phyloP scores from a whole-genome alignment of 2,329 filamentous ascomycete genomes.

The Claviceps capensis region DNA sequence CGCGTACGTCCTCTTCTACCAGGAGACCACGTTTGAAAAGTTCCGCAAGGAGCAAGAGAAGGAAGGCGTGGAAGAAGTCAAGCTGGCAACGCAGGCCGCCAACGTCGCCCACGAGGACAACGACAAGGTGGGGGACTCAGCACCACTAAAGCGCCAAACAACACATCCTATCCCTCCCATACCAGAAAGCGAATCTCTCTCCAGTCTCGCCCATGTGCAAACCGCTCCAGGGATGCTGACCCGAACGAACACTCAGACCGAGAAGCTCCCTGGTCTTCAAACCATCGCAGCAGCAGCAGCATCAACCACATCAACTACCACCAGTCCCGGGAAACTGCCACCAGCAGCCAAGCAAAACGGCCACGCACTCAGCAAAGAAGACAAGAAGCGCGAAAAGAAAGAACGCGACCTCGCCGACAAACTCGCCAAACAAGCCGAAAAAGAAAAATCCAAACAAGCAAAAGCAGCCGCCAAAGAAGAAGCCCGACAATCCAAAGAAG shows the following conservation, averaged over 20 bases:
- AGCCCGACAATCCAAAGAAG: conserved; percentile 15
- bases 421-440: conserved; percentile 37
- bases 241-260: conserved; percentile 4
- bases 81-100: conserved; percentile 42
- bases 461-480: conserved; percentile 18
- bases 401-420: conserved; percentile 45
- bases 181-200: conserved; percentile 37
- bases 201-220: conserved; percentile 49
- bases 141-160: conserved; percentile 33
- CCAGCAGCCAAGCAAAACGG: conserved; percentile 14
- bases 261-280: conserved; percentile 7
- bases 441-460: conserved; percentile 26
- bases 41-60: conserved; percentile 67
- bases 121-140: conserved; percentile 26
- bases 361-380: conserved; percentile 39
- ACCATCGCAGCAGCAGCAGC: background rate
- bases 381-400: conserved; percentile 55
- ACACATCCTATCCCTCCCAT: conserved; percentile 33
- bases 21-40: conserved; percentile 65
- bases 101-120: conserved; percentile 36
- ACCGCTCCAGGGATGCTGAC: conserved; percentile 39
- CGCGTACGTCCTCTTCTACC: conserved; percentile 95
- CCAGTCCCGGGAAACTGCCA: conserved; percentile 9
- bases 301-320: background rate
- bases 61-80: conserved; percentile 54